phyloP scores from a whole-genome alignment of 345 rosid species.

The Linum tenue region DNA sequence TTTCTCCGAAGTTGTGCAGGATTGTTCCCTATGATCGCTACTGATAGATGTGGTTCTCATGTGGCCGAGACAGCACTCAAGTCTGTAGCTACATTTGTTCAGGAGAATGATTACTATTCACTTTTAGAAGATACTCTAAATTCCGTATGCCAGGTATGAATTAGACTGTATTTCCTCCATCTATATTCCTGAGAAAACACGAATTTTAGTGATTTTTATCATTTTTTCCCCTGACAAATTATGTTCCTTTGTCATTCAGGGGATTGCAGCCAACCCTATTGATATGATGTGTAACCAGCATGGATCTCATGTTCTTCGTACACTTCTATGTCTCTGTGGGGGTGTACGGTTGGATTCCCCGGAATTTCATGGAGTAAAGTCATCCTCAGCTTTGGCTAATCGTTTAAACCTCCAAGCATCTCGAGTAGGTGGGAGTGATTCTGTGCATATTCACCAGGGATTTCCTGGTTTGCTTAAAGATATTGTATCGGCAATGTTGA shows the following conservation, averaged over 20 bases:
- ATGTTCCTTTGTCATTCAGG: conserved; percentile 28
- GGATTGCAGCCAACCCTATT: conserved; percentile 42
- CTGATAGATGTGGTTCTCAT: conserved; percentile 95
- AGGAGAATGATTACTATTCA: conserved; percentile 52
- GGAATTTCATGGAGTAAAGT: conserved; percentile 55
- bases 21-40: conserved; percentile 68
- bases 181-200: neutral
- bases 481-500: conserved; percentile 58
- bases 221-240: neutral
- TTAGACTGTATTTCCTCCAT: conserved; percentile 1
- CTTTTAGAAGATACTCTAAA: conserved; percentile 58
- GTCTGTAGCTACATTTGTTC: conserved; percentile 61
- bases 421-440: conserved; percentile 25
- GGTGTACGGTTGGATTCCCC: conserved; percentile 69
- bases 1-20: conserved; percentile 55
- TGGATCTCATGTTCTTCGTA: conserved; percentile 91
- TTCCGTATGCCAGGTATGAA: conserved; percentile 66
- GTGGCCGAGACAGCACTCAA: conserved; percentile 90
- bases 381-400: conserved; percentile 49
- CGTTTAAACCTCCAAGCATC: conserved; percentile 60
- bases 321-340: conserved; percentile 81
- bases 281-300: conserved; percentile 74
- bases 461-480: conserved; percentile 54
- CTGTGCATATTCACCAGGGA: conserved; percentile 33
- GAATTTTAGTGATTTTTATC: conserved; percentile 5